phyloP scores from a whole-genome alignment of 352 stramenopile genomes.

The Pythium monospermum region DNA sequence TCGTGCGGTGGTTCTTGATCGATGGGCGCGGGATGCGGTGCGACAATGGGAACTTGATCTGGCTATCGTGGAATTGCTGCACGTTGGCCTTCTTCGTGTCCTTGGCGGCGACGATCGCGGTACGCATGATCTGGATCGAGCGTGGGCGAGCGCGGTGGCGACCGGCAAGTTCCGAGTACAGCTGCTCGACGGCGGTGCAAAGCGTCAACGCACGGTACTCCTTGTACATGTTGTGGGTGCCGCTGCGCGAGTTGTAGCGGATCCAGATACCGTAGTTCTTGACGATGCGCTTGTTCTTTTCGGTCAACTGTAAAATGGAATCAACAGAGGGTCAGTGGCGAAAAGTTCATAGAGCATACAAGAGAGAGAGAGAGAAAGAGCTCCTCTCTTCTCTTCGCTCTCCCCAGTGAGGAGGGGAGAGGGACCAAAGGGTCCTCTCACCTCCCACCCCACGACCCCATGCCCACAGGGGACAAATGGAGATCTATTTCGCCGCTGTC shows the following conservation, averaged over 20 bases:
- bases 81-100: conserved; percentile 96
- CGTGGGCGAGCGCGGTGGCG: conserved; percentile 95
- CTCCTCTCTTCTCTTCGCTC: too few species aligned
- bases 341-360: too few species aligned
- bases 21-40: conserved; percentile 93
- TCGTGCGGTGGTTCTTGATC: conserved; percentile 94
- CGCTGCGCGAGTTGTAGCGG: conserved; percentile 98
- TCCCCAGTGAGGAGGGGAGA: too few species aligned
- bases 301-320: conserved; percentile 80
- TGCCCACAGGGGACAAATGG: too few species aligned
- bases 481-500: too few species aligned
- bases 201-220: conserved; percentile 99
- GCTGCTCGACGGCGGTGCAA: conserved; percentile 96
- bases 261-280: conserved; percentile 99
- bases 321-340: too few species aligned
- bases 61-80: conserved; percentile 96
- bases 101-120: conserved; percentile 92
- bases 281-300: conserved; percentile 98
- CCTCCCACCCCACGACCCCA: too few species aligned
- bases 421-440: too few species aligned
- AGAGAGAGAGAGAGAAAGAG: too few species aligned
- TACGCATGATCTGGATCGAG: conserved; percentile 99
- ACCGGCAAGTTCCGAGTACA: conserved; percentile 99
- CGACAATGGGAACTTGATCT: conserved; percentile 98
- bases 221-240: conserved; percentile 99